phyloP scores from a whole-genome alignment of 306 rosid genomes.

The Medicago truncatula region DNA sequence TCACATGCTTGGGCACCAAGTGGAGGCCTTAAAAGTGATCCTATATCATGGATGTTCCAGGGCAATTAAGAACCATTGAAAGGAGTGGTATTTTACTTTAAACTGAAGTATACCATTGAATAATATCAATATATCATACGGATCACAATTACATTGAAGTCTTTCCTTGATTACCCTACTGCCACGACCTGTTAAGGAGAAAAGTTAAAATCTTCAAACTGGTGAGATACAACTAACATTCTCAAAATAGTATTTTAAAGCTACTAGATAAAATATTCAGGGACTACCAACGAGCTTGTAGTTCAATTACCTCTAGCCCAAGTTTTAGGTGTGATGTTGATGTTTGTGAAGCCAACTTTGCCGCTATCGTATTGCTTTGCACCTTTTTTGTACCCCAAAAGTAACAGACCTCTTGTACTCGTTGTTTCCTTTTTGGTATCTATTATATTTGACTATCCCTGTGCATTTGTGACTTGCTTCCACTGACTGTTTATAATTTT shows the following conservation, averaged over 20 bases:
- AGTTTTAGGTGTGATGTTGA: conserved; percentile 24
- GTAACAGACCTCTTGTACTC: conserved; percentile 10
- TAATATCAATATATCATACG: neutral
- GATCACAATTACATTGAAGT: neutral
- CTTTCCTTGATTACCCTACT: neutral
- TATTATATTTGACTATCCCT: neutral
- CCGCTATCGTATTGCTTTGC: neutral
- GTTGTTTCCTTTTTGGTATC: neutral
- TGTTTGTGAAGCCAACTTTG: conserved; percentile 4
- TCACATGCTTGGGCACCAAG: neutral
- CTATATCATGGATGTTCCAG: neutral
- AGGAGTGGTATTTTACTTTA: neutral
- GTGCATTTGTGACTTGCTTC: conserved; percentile 4
- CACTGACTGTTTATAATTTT: conserved; percentile 49
- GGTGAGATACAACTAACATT: conserved; percentile 12
- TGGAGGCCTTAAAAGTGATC: neutral
- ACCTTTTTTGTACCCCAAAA: neutral
- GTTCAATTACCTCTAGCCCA: conserved; percentile 14
- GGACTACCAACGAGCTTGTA: conserved; percentile 9
- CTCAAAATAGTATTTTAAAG: neutral
- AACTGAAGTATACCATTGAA: neutral
- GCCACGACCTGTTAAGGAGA: neutral
- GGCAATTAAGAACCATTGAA: neutral
- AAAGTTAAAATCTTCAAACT: conserved; percentile 11
- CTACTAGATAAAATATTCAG: conserved; percentile 13